Evolutionary conservation across 805 yeast species (phyloP).

Genomic region (Candida stauntonica): DNA sequence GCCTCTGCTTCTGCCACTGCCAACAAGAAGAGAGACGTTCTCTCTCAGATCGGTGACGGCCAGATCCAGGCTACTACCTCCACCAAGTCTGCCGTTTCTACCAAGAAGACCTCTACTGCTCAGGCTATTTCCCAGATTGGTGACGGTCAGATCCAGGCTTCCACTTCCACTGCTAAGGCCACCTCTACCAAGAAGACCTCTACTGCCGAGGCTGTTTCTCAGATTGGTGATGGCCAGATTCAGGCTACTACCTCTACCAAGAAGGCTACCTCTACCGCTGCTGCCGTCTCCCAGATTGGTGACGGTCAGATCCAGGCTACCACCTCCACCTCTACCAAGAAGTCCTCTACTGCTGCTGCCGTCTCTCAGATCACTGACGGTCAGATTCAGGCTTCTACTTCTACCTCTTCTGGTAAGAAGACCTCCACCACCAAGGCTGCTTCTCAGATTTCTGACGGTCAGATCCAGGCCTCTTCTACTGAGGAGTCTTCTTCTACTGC

Average conservation of each 20-base stretch:
- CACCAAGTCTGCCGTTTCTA: slow-evolving; percentile 4
- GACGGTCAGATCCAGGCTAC: slow-evolving; percentile 61
- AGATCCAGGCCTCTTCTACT: slow-evolving; percentile 40
- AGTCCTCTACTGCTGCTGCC: slow-evolving; percentile 25
- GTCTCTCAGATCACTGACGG: slow-evolving; percentile 44
- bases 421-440: slow-evolving; percentile 19
- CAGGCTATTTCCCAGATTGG: slow-evolving; percentile 40
- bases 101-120: neutral
- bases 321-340: slow-evolving; percentile 14
- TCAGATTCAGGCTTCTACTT: slow-evolving; percentile 30
- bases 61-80: slow-evolving; percentile 30
- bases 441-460: slow-evolving; percentile 42
- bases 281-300: slow-evolving; percentile 16
- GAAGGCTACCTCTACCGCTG: slow-evolving; percentile 4
- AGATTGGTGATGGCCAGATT: slow-evolving; percentile 21
- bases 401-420: slow-evolving; percentile 9
- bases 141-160: slow-evolving; percentile 55
- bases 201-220: slow-evolving; percentile 27
- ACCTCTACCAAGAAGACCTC: slow-evolving; percentile 36
- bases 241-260: slow-evolving; percentile 31
- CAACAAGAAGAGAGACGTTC: slow-evolving; percentile 32
- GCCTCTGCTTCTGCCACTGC: slow-evolving; percentile 35
- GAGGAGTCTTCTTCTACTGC: slow-evolving; percentile 28
- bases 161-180: slow-evolving; percentile 17
- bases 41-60: slow-evolving; percentile 43